phyloP scores from a whole-genome alignment of 2,329 filamentous ascomycete species.

The Nigrospora oryzae region DNA sequence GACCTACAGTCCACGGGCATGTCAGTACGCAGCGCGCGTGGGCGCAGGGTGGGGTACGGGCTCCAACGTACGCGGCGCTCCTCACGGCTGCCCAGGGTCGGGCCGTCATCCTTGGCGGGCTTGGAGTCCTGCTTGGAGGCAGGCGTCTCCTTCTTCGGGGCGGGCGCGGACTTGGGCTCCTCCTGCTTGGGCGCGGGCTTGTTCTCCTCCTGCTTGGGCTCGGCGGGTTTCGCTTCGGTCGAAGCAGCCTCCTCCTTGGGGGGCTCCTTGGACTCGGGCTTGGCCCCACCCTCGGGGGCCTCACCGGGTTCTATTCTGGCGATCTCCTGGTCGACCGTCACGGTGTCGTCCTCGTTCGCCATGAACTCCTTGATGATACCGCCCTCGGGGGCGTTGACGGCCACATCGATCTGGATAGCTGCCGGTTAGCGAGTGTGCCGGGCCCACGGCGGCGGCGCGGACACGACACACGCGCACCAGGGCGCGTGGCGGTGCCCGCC shows the following conservation, averaged over 20 bases:
- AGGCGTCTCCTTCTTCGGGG: constrained; percentile 28
- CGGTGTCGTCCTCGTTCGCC: constrained; percentile 89
- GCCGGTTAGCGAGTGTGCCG: neutral
- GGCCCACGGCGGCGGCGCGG: neutral
- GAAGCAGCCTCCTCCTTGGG: constrained; percentile 36
- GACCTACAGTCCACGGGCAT: constrained; percentile 48
- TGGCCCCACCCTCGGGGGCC: constrained; percentile 45
- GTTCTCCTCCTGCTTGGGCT: constrained; percentile 24
- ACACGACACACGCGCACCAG: neutral
- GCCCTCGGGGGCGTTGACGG: constrained; percentile 86
- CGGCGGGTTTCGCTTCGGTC: constrained; percentile 29
- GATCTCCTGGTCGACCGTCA: constrained; percentile 87
- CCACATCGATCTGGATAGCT: constrained; percentile 72
- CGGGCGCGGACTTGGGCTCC: constrained; percentile 25
- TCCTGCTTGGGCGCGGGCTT: constrained; percentile 35
- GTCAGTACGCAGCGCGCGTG: neutral
- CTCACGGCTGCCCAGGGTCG: constrained; percentile 63
- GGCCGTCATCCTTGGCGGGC: constrained; percentile 25
- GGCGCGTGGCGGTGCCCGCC: neutral
- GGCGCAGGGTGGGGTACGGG: neutral
- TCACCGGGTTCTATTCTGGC: constrained; percentile 77
- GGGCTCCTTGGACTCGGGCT: constrained; percentile 53
- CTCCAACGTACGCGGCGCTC: constrained; percentile 70
- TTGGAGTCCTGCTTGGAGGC: constrained; percentile 25
- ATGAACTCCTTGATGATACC: constrained; percentile 89